phyloP scores from a whole-genome alignment of 108 stramenopile genomes.

The Pseudonitzschia delicatissima region DNA sequence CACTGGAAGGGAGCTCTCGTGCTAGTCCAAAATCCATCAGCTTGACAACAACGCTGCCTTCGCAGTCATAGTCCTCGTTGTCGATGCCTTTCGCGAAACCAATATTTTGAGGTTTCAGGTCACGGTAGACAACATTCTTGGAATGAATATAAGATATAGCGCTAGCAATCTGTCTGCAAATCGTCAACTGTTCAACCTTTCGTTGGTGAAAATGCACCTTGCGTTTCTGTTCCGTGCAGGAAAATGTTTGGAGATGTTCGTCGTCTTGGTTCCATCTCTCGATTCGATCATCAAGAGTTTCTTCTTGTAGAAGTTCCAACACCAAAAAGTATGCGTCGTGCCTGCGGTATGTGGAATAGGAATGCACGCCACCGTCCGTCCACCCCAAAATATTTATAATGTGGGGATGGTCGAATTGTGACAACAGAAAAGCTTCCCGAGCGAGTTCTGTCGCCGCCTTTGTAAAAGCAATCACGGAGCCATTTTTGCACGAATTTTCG shows the following conservation, averaged over 20 bases:
- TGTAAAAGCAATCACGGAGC: conserved; percentile 45
- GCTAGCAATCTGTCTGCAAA: conserved; percentile 41
- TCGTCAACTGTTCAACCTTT: conserved; percentile 14
- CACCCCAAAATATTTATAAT: conserved; percentile 3
- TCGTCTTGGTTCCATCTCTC: conserved; percentile 34
- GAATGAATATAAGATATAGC: conserved; percentile 69
- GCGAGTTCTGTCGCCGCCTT: conserved; percentile 67
- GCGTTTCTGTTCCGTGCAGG: background rate
- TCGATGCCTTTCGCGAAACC: conserved; percentile 37
- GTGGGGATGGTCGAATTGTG: conserved; percentile 11
- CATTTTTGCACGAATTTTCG: background rate
- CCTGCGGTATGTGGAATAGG: conserved; percentile 25
- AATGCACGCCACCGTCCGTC: conserved; percentile 48
- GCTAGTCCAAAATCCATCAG: conserved; percentile 84
- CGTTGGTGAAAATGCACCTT: conserved; percentile 28
- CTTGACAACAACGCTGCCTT: conserved; percentile 17
- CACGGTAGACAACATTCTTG: conserved; percentile 62
- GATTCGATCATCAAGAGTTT: conserved; percentile 58
- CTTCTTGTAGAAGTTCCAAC: conserved; percentile 46
- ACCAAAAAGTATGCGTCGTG: conserved; percentile 58
- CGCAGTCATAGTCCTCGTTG: background rate
- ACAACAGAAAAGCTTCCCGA: conserved; percentile 72
- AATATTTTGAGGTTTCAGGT: conserved; percentile 62
- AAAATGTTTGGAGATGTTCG: background rate
- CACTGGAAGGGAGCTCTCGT: conserved; percentile 61